A percentile compares a stretch with the other conserved stretches of the same genome.
phyloP scores from a whole-genome alignment of 2,329 filamentous ascomycete genomes.

The Alternaria conjuncta region DNA sequence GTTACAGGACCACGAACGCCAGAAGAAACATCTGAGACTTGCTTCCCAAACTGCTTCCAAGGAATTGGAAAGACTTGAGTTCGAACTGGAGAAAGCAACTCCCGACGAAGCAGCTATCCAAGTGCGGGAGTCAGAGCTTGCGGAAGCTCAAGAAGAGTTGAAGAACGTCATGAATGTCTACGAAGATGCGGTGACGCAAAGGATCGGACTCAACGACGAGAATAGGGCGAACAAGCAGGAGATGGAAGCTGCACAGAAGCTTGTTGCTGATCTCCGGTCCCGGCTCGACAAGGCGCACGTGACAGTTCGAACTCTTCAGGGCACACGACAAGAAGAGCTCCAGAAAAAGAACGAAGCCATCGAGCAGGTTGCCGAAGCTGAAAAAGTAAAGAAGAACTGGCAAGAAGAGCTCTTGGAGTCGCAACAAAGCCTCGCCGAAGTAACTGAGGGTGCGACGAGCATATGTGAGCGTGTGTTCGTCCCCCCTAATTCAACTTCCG shows the following conservation, averaged over 20 bases:
- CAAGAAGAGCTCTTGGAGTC: slow-evolving; percentile 22
- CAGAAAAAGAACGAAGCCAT: slow-evolving; percentile 52
- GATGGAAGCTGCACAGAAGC: slow-evolving; percentile 38
- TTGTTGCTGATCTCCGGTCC: slow-evolving; percentile 30
- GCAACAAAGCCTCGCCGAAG: slow-evolving; percentile 30
- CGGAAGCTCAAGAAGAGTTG: slow-evolving; percentile 55
- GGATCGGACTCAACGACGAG: slow-evolving; percentile 51
- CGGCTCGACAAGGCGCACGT: slow-evolving; percentile 38
- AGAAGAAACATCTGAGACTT: slow-evolving; percentile 59
- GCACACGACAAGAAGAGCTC: slow-evolving; percentile 44
- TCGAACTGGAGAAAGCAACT: slow-evolving; percentile 64
- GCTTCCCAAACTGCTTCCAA: slow-evolving; percentile 67
- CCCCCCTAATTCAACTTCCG: slow-evolving; percentile 38
- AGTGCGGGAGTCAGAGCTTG: slow-evolving; percentile 18
- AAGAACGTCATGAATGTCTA: slow-evolving; percentile 62
- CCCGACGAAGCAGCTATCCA: slow-evolving; percentile 66
- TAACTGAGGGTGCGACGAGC: slow-evolving; percentile 29
- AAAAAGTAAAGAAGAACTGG: slow-evolving; percentile 36
- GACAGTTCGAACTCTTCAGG: slow-evolving; percentile 37
- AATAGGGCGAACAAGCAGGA: slow-evolving; percentile 36
- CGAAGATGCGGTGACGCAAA: slow-evolving; percentile 56
- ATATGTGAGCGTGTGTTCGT: slow-evolving; percentile 40
- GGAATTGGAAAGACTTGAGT: slow-evolving; percentile 69
- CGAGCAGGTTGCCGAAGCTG: slow-evolving; percentile 41
- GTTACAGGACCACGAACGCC: slow-evolving; percentile 59